Percentiles rank a stretch among this genome's conserved stretches.
phyloP scores from a whole-genome alignment of 1,284 basidiomycete genomes.

The Irpex sp. region DNA sequence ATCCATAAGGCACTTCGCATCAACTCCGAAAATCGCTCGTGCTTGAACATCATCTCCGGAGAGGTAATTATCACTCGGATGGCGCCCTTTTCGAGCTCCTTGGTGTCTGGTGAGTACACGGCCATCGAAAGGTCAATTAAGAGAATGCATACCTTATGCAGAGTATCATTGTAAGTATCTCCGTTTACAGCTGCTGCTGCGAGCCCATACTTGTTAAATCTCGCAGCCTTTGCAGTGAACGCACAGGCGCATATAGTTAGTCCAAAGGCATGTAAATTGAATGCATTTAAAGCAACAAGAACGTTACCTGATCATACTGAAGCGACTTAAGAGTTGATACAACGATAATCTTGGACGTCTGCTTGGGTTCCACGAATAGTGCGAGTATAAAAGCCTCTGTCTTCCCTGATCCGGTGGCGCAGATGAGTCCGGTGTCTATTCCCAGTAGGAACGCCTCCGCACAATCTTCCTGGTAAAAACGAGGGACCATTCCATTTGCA shows the following conservation, averaged over 20 bases:
- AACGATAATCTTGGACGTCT: neutral
- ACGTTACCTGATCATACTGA: neutral
- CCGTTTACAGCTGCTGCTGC: neutral
- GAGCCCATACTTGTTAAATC: neutral
- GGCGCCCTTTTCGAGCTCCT: neutral
- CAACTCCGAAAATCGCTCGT: slow-evolving; percentile 19
- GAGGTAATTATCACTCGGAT: neutral
- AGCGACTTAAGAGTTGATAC: neutral
- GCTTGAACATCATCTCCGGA: neutral
- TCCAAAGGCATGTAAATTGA: too few species aligned
- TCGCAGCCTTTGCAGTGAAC: neutral
- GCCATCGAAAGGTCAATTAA: too few species aligned
- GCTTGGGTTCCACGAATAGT: neutral
- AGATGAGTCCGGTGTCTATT: neutral
- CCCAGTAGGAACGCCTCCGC: neutral
- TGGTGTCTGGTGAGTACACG: neutral
- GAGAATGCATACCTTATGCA: neutral
- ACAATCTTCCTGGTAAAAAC: neutral
- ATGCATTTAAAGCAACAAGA: too few species aligned
- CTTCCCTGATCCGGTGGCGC: neutral
- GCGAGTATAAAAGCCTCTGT: neutral
- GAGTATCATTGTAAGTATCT: neutral
- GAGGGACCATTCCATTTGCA: too few species aligned
- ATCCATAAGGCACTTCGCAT: slow-evolving; percentile 20
- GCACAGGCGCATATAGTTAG: too few species aligned